These are phyloP conservation scores for Picea engelmannii DNA, from an alignment of 83 land plant species.

Conservation along the genomic window DNA sequence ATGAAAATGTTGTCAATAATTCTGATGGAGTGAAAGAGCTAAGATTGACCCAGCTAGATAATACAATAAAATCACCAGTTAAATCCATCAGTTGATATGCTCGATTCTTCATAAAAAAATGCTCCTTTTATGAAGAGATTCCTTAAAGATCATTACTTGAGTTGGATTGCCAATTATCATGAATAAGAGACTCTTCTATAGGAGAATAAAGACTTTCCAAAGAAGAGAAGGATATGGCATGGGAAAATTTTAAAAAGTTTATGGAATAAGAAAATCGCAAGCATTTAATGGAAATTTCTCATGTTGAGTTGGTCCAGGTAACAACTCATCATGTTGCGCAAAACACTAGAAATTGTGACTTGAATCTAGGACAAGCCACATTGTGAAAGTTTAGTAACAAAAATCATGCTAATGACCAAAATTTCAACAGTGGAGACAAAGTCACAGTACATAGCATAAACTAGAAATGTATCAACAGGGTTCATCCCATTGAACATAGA, in stretches of 20 bases:
- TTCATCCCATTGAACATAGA: not conserved
- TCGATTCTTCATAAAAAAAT: not conserved
- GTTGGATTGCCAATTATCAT: conserved; percentile 92
- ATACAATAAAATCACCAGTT: not conserved
- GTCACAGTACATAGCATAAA: not conserved
- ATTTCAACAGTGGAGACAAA: not conserved
- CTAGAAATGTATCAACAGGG: conserved; percentile 1
- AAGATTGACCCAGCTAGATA: not conserved
- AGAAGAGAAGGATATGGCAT: conserved; percentile 91
- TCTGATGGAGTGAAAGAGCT: conserved; percentile 25
- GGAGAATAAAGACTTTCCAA: conserved; percentile 88
- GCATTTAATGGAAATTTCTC: not conserved
- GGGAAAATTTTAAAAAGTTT: conserved; percentile 60
- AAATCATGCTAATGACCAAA: not conserved
- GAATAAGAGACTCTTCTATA: conserved; percentile 95
- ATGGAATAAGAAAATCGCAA: conserved; percentile 63
- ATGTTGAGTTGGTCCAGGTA: not conserved
- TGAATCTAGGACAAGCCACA: not conserved
- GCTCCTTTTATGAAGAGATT: conserved; percentile 39
- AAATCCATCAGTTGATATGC: not conserved
- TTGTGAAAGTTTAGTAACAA: not conserved
- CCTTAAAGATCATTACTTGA: conserved; percentile 35
- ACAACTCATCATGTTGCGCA: not conserved
- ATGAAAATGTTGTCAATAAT: conserved; percentile 38
- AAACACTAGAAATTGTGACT: not conserved